Evolutionary conservation across 495 filamentous ascomycete species (phyloP).

Genomic region (Trichoderma erinaceum): DNA sequence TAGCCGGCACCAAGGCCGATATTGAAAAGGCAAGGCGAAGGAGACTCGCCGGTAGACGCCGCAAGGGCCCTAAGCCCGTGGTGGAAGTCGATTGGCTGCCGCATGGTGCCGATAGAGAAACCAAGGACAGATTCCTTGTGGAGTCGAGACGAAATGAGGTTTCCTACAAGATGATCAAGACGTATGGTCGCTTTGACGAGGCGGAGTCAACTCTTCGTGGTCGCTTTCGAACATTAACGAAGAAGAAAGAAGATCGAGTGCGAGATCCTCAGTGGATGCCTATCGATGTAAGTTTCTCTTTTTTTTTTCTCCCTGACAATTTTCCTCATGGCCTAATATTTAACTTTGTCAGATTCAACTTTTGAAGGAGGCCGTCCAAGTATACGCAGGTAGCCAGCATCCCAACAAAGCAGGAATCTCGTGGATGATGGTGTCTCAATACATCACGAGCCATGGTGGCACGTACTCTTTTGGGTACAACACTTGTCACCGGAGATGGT

Average conservation of each 20-base stretch:
- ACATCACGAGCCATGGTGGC: constrained; percentile 64
- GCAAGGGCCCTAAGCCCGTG: no score
- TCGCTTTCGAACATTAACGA: constrained; percentile 71
- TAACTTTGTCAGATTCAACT: constrained; percentile 39
- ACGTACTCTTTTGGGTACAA: constrained; percentile 80
- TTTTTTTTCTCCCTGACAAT: neutral
- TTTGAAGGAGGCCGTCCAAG: constrained; percentile 42
- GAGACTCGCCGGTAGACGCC: no score
- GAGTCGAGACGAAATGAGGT: constrained; percentile 55
- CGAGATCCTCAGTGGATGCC: constrained; percentile 72
- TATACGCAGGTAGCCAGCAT: constrained; percentile 27
- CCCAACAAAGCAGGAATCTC: constrained; percentile 49
- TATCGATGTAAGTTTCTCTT: constrained; percentile 59
- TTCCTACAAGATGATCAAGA: constrained; percentile 76
- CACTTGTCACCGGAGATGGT: constrained; percentile 50
- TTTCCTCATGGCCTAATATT: neutral
- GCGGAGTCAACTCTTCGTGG: constrained; percentile 86
- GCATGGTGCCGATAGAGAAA: neutral
- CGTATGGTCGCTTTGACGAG: constrained; percentile 57
- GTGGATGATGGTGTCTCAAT: constrained; percentile 76
- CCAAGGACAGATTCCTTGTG: constrained; percentile 60
- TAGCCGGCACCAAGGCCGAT: no score
- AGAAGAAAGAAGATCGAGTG: constrained; percentile 64
- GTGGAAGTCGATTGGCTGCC: no score
- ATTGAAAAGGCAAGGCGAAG: no score